These are phyloP conservation scores for Piper betle DNA, from an alignment of 164 flowering plant genomes.

Conservation along the genomic window DNA sequence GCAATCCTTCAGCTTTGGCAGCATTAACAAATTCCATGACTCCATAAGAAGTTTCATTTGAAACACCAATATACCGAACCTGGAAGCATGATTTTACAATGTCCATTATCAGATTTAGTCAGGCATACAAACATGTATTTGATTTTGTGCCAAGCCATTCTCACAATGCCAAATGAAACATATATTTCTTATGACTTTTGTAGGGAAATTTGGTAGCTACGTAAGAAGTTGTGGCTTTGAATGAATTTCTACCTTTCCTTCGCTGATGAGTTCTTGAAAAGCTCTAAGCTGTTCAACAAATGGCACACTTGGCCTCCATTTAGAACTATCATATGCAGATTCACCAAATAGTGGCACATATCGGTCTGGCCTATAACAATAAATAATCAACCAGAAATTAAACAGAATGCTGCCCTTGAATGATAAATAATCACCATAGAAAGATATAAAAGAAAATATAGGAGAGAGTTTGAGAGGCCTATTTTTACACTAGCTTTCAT, in stretches of 20 bases:
- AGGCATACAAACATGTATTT: no score
- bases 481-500: no score
- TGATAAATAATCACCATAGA: no score
- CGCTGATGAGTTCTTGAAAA: slow-evolving; percentile 70
- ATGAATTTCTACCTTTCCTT: slow-evolving; percentile 61
- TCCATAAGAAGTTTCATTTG: slow-evolving; percentile 93
- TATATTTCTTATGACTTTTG: not conserved
- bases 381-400: not conserved
- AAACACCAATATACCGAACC: slow-evolving; percentile 91
- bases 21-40: slow-evolving; percentile 97
- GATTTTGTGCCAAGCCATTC: not conserved
- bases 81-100: slow-evolving; percentile 13
- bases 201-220: no score
- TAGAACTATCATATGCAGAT: slow-evolving; percentile 51
- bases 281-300: slow-evolving; percentile 78
- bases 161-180: not conserved
- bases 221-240: no score
- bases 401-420: no score
- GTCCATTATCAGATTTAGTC: not conserved
- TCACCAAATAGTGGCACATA: slow-evolving; percentile 86
- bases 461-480: no score
- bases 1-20: slow-evolving; percentile 70
- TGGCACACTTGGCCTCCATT: slow-evolving; percentile 84
- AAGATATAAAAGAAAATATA: no score
- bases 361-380: slow-evolving; percentile 76